phyloP scores from a whole-genome alignment of 179 eudicot species.

The Vitellaria paradoxa region DNA sequence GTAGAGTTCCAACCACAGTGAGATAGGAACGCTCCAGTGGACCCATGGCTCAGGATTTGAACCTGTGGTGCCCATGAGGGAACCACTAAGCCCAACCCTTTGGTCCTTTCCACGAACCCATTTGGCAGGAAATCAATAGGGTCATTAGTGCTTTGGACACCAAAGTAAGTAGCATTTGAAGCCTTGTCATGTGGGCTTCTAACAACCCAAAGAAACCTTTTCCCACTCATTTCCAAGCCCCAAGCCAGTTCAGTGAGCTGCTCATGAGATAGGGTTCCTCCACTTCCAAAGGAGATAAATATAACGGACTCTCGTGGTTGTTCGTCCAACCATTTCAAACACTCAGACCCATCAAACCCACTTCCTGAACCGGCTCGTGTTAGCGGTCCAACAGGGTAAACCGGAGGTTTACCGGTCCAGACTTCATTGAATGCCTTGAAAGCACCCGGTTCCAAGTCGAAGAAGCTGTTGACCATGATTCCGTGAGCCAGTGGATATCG shows the following conservation, averaged over 20 bases:
- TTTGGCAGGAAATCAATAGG: slow-evolving; percentile 31
- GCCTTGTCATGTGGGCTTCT: slow-evolving; percentile 26
- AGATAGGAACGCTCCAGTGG: neutral
- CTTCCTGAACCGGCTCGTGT: slow-evolving; percentile 16
- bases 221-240: slow-evolving; percentile 1
- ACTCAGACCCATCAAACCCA: slow-evolving; percentile 6
- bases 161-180: slow-evolving; percentile 14
- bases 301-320: neutral
- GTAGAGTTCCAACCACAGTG: neutral
- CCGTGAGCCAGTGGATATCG: slow-evolving; percentile 33
- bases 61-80: slow-evolving; percentile 36
- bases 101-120: slow-evolving; percentile 34
- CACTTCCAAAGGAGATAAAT: neutral
- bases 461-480: slow-evolving; percentile 33
- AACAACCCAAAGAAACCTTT: slow-evolving; percentile 10
- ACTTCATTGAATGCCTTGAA: slow-evolving; percentile 17
- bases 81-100: slow-evolving; percentile 28
- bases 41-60: slow-evolving; percentile 21
- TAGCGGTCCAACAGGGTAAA: slow-evolving; percentile 40
- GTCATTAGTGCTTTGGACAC: neutral
- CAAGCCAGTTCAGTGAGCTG: slow-evolving; percentile 5
- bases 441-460: slow-evolving; percentile 32
- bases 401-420: neutral
- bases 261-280: neutral
- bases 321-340: neutral